These are phyloP conservation scores for Pichia exigua DNA, from an alignment of 805 yeast species.

Conservation along the genomic window DNA sequence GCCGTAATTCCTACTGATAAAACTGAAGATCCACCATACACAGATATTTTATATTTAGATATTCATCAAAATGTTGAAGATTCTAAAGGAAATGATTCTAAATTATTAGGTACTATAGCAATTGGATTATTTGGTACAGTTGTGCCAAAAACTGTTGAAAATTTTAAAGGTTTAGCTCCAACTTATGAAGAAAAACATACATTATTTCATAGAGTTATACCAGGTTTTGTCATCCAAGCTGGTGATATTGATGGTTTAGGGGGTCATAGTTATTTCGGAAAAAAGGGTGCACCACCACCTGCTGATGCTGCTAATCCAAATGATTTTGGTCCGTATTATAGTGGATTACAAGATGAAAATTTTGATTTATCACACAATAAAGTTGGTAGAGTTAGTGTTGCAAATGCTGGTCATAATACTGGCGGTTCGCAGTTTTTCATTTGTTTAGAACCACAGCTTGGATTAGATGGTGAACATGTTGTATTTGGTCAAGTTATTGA, in stretches of 20 bases:
- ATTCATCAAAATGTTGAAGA: slow-evolving; percentile 22
- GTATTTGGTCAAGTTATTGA: slow-evolving; percentile 72
- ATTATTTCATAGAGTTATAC: slow-evolving; percentile 66
- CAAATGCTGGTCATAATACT: slow-evolving; percentile 44
- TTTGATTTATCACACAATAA: slow-evolving; percentile 40
- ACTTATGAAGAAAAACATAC: slow-evolving; percentile 44
- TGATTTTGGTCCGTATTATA: slow-evolving; percentile 38
- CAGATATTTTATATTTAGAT: slow-evolving; percentile 38
- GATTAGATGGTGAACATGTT: slow-evolving; percentile 59
- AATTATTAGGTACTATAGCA: slow-evolving; percentile 36
- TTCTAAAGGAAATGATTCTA: slow-evolving; percentile 6
- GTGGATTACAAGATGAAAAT: slow-evolving; percentile 66
- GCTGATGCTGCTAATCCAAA: not conserved
- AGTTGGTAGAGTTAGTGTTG: slow-evolving; percentile 42
- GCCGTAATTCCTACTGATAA: not conserved
- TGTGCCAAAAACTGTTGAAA: slow-evolving; percentile 55
- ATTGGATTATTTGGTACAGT: slow-evolving; percentile 60
- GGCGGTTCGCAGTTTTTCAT: slow-evolving; percentile 69
- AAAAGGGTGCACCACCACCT: slow-evolving; percentile 7
- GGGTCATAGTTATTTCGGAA: slow-evolving; percentile 61
- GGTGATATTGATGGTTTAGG: slow-evolving; percentile 80
- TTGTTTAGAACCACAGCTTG: slow-evolving; percentile 42
- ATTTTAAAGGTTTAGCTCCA: slow-evolving; percentile 45
- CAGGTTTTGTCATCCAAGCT: slow-evolving; percentile 76
- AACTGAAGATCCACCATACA: slow-evolving; percentile 38